Base-by-base conservation (phyloP, 2,329 filamentous ascomycete species). In the Thyridium curvatum region DNA sequence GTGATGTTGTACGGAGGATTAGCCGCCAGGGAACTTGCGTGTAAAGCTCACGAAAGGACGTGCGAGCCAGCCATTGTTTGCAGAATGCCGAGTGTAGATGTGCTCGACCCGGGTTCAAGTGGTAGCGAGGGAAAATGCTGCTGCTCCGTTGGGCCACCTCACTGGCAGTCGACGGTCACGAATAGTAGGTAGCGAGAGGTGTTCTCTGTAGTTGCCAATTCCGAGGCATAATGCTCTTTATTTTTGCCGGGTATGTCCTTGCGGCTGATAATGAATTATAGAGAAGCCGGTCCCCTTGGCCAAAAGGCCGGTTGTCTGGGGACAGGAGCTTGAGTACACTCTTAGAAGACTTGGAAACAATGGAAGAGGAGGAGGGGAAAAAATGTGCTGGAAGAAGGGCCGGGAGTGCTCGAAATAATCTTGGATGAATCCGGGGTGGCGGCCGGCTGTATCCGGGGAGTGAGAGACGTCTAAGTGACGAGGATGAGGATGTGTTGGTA, bases 201-300 rank as follows among this genome's bases (percentile, higher is more conserved):
- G 21, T n/a, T n/a, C n/a, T n/a, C n/a, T n/a, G n/a, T 26, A 10
- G 21, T 10, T 10, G 6, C 10, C 35, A 37, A 37, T 37, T 17
- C 30, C 14, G 35, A 37, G 35, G 35, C 35, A 37, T 37, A 37
- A 37, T 37, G 35, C 28, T 30, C 28, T 18, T 37, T 26, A 37
- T 37, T 37, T 33, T 33, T 32, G 6, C 15, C 13, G 30, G 30
- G 30, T 32, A 5, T 5, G 12, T 12, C 30, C 13, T 5, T 32
- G 30, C 15, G 30, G 30, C 30, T 32, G 13, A 12, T 32, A 16
- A n/a, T 32, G 8, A 6, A 32, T 6, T 8, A 5, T 6, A 32
- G 30, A 5, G 8, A 16, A 21, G 10, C 15, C 10, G 8, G 7
- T 34, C 14, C 16, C 5, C 14, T 16, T n/a, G 14, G 5, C 13